phyloP scores from a whole-genome alignment of 75 land plant genomes.

The Pinus albicaulis region DNA sequence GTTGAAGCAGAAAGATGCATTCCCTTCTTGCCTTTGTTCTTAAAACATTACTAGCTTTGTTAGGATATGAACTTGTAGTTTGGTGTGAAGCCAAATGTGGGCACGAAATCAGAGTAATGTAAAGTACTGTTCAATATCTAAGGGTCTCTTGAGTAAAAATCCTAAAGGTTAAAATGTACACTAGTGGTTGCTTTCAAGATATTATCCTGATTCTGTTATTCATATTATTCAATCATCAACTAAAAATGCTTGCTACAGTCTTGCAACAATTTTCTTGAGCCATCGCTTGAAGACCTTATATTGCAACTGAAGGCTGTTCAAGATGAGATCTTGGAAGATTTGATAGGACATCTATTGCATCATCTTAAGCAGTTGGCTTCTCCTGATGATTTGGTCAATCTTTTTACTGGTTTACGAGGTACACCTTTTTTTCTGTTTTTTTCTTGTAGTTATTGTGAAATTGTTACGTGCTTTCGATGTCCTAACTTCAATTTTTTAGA shows the following conservation, averaged over 20 bases:
- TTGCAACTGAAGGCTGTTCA: conserved; percentile 48
- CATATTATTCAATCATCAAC: too few species aligned
- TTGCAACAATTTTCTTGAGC: conserved; percentile 77
- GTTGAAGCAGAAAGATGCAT: too few species aligned
- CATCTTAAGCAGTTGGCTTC: conserved; percentile 48
- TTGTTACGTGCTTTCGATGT: not conserved
- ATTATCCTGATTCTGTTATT: too few species aligned
- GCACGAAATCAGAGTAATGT: too few species aligned
- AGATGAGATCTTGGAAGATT: conserved; percentile 39
- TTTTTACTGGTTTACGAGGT: conserved; percentile 70
- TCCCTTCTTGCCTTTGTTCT: too few species aligned
- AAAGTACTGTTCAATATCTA: too few species aligned
- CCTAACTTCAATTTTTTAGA: conserved; percentile 28
- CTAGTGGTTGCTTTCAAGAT: too few species aligned
- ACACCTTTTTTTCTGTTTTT: conserved; percentile 1
- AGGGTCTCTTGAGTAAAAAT: too few species aligned
- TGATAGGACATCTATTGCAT: conserved; percentile 45
- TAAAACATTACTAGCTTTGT: too few species aligned
- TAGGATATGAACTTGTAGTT: too few species aligned
- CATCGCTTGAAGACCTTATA: conserved; percentile 67
- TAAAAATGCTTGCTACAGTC: conserved; percentile 34
- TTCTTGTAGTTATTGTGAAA: not conserved
- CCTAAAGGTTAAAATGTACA: too few species aligned
- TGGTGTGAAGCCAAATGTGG: too few species aligned
- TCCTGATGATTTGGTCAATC: conserved; percentile 90